Conservation (phyloP, 1,284 basidiomycete species). For the Testicularia cyperi region DNA sequence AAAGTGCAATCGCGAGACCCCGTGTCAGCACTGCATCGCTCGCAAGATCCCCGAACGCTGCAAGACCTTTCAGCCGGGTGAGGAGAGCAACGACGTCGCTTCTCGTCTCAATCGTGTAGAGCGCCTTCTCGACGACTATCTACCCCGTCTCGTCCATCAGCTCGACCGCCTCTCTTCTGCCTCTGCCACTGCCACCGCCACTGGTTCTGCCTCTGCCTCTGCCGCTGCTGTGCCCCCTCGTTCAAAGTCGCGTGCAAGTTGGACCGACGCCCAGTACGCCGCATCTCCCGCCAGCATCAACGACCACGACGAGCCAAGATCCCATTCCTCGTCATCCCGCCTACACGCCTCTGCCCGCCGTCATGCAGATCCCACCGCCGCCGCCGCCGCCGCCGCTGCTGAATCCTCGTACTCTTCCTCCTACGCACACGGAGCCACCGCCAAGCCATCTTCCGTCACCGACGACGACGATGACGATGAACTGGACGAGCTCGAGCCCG, state of each 20-base stretch:
- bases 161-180: slow-evolving; percentile 8
- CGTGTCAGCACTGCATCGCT: slow-evolving; percentile 58
- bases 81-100: slow-evolving; percentile 44
- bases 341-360: too few species aligned
- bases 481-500: slow-evolving; percentile 38
- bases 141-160: slow-evolving; percentile 29
- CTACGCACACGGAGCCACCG: too few species aligned
- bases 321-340: too few species aligned
- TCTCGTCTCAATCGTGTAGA: slow-evolving; percentile 45
- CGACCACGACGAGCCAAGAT: too few species aligned
- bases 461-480: slow-evolving; percentile 28
- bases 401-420: too few species aligned
- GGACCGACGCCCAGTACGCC: neutral
- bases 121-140: slow-evolving; percentile 37
- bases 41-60: slow-evolving; percentile 55
- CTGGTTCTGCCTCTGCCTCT: too few species aligned
- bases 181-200: too few species aligned
- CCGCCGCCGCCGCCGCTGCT: too few species aligned
- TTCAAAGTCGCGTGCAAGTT: too few species aligned
- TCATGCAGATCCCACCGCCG: too few species aligned
- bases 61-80: slow-evolving; percentile 51
- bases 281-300: slow-evolving; percentile 1
- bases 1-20: slow-evolving; percentile 53
- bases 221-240: too few species aligned
- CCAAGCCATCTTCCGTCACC: too few species aligned